Evolutionary conservation across 306 rosid species (phyloP).

Genomic region (Vicia faba): DNA sequence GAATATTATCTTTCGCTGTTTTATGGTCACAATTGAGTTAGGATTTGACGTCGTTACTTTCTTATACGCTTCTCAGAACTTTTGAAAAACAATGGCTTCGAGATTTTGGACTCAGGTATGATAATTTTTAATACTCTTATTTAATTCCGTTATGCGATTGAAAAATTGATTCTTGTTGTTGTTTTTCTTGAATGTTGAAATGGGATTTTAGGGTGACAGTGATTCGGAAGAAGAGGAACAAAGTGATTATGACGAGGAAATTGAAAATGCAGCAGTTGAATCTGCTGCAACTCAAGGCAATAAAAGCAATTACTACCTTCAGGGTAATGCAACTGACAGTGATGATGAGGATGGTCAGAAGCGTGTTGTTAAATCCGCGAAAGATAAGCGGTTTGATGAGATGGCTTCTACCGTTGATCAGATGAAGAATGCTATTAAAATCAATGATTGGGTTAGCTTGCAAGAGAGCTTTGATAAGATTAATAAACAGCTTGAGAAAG

Average conservation of each 20-base stretch:
- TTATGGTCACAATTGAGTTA: no score
- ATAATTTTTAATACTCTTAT: background rate
- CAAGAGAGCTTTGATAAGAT: constrained; percentile 94
- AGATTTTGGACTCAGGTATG: background rate
- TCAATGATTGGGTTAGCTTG: constrained; percentile 96
- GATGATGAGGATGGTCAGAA: constrained; percentile 70
- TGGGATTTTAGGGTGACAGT: constrained; percentile 38
- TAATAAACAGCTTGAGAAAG: constrained; percentile 94
- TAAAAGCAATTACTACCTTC: no score
- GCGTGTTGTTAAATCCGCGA: constrained; percentile 78
- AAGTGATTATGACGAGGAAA: constrained; percentile 61
- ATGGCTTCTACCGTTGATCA: constrained; percentile 83
- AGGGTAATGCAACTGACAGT: constrained; percentile 56
- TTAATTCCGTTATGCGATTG: background rate
- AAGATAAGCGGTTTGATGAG: constrained; percentile 91
- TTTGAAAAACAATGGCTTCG: background rate
- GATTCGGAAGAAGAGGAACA: constrained; percentile 75
- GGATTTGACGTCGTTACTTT: background rate
- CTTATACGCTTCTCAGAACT: background rate
- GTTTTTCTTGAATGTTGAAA: background rate
- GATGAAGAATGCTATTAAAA: constrained; percentile 96
- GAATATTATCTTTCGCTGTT: background rate
- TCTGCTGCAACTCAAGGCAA: background rate
- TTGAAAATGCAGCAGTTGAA: constrained; percentile 49
- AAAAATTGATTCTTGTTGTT: background rate